phyloP scores from a whole-genome alignment of 352 stramenopile species.

The Phytophthora boehmeriae region DNA sequence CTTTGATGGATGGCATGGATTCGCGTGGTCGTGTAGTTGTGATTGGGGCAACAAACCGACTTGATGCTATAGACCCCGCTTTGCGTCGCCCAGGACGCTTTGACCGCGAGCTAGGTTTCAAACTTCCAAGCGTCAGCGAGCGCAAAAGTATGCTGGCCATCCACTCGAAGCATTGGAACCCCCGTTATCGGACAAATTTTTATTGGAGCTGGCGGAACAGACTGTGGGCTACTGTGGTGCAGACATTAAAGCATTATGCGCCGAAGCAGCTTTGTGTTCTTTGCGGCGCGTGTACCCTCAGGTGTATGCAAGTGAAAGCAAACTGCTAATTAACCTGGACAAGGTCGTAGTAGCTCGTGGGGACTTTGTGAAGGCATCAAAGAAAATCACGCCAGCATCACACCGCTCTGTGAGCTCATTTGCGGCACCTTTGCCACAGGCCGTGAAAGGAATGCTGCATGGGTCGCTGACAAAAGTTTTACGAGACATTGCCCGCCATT shows the following conservation, averaged over 20 bases:
- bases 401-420: constrained; percentile 74
- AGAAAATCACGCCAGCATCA: constrained; percentile 86
- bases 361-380: constrained; percentile 73
- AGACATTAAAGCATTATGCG: constrained; percentile 92
- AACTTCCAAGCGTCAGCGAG: constrained; percentile 82
- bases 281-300: constrained; percentile 86
- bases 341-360: constrained; percentile 75
- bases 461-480: constrained; percentile 46
- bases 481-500: constrained; percentile 50
- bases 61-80: constrained; percentile 95
- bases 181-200: constrained; percentile 54
- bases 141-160: constrained; percentile 89
- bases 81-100: constrained; percentile 94
- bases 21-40: constrained; percentile 93
- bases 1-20: constrained; percentile 93
- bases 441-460: constrained; percentile 53
- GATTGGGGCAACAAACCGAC: constrained; percentile 98
- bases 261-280: constrained; percentile 90
- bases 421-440: constrained; percentile 72
- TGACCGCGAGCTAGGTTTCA: constrained; percentile 92
- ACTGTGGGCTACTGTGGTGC: constrained; percentile 92
- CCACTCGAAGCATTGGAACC: constrained; percentile 89
- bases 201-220: constrained; percentile 79
- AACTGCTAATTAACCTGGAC: constrained; percentile 75
- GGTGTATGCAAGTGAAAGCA: constrained; percentile 84